Conservation (phyloP, 495 filamentous ascomycete species). For the Lophiostoma macrostomum region DNA sequence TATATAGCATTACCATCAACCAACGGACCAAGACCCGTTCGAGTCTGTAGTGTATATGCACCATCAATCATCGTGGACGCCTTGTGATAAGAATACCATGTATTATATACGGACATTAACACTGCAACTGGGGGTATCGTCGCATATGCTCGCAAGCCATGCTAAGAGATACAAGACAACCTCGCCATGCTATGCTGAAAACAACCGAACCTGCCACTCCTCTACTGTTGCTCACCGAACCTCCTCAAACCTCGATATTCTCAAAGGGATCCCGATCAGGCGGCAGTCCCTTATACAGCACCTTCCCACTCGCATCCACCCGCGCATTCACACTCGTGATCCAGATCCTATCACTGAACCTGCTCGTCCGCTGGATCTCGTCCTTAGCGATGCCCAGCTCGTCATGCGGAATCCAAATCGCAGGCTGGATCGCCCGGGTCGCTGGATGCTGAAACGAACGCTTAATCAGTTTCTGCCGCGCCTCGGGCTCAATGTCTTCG, state of each 20-base stretch:
- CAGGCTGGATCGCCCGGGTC: slow-evolving; percentile 77
- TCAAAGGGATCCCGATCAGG: slow-evolving; percentile 62
- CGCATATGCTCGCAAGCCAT: too few relatives aligned
- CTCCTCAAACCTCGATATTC: slow-evolving; percentile 32
- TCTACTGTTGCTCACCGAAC: too few relatives aligned
- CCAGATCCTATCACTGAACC: slow-evolving; percentile 81
- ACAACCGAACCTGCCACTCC: background rate
- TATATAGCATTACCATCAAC: too few relatives aligned
- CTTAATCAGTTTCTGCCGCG: slow-evolving; percentile 81
- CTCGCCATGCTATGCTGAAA: too few relatives aligned
- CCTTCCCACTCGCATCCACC: slow-evolving; percentile 75
- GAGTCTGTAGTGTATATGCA: too few relatives aligned
- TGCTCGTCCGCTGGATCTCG: slow-evolving; percentile 73
- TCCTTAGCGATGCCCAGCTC: slow-evolving; percentile 89
- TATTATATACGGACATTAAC: too few relatives aligned
- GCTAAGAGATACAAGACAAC: too few relatives aligned
- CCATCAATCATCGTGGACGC: too few relatives aligned
- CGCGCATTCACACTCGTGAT: slow-evolving; percentile 89
- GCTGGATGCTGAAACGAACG: slow-evolving; percentile 91
- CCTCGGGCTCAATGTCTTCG: slow-evolving; percentile 88
- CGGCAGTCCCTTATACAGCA: slow-evolving; percentile 84
- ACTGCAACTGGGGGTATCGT: too few relatives aligned
- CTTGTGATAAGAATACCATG: too few relatives aligned
- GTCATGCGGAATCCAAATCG: slow-evolving; percentile 92
- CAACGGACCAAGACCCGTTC: too few relatives aligned